phyloP scores from a whole-genome alignment of 306 rosid genomes.

The Citrullus colocynthis region DNA sequence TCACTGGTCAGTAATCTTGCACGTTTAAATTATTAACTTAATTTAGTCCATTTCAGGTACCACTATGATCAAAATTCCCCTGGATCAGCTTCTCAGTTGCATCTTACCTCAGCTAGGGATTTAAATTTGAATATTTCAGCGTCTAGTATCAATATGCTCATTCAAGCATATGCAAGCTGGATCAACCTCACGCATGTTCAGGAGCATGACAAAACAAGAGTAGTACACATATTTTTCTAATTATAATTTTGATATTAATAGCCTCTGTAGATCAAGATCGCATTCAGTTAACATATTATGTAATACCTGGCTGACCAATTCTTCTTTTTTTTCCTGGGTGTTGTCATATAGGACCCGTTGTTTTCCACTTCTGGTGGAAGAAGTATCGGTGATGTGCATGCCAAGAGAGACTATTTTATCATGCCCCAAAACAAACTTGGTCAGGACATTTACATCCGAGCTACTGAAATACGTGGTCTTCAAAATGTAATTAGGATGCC shows the following conservation, averaged over 20 bases:
- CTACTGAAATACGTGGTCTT: constrained; percentile 75
- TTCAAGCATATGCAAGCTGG: constrained; percentile 99
- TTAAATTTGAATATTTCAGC: constrained; percentile 84
- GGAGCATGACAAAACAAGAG: constrained; percentile 37
- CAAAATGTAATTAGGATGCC: constrained; percentile 64
- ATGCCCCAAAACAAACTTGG: constrained; percentile 95
- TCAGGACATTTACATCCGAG: constrained; percentile 82
- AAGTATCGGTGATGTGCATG: constrained; percentile 38
- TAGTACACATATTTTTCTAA: constrained; percentile 32
- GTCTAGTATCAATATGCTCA: constrained; percentile 84
- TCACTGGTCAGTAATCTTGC: not conserved
- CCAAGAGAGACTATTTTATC: constrained; percentile 53
- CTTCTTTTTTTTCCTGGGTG: not conserved
- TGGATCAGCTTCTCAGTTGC: constrained; percentile 84
- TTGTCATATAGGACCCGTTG: constrained; percentile 36
- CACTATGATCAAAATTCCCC: constrained; percentile 66
- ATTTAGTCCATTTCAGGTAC: constrained; percentile 36
- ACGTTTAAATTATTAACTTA: not conserved
- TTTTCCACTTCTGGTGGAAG: constrained; percentile 51
- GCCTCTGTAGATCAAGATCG: not conserved
- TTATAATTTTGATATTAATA: not conserved
- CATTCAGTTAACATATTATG: not conserved
- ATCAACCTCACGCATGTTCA: constrained; percentile 55
- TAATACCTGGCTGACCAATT: not conserved
- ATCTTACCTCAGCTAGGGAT: constrained; percentile 75